A percentile compares a stretch with the other conserved stretches of the same genome.
These are phyloP conservation scores for Xylaria multiplex DNA, from an alignment of 2,329 filamentous ascomycete genomes.

Conservation along the genomic window DNA sequence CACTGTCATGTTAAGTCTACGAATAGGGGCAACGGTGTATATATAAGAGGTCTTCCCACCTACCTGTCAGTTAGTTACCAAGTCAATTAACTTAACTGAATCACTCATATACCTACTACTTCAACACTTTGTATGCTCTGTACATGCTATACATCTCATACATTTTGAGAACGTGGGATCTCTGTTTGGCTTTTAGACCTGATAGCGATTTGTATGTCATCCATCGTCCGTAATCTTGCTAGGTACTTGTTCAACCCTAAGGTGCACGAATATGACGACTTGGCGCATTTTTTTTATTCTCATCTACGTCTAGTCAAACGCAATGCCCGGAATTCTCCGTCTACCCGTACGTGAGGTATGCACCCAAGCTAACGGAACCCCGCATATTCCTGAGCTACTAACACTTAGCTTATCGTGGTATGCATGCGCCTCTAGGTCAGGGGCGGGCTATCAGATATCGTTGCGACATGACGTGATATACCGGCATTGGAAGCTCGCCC, in stretches of 20 bases:
- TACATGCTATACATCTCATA: not conserved
- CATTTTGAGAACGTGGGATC: slow-evolving; percentile 14
- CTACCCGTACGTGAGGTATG: slow-evolving; percentile 16
- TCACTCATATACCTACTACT: too few relatives aligned
- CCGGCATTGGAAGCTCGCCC: slow-evolving; percentile 12
- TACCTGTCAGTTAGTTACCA: too few relatives aligned
- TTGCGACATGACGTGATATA: slow-evolving; percentile 16
- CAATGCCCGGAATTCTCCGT: slow-evolving; percentile 17
- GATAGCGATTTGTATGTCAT: slow-evolving; percentile 18
- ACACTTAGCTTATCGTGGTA: slow-evolving; percentile 21
- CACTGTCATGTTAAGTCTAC: too few relatives aligned
- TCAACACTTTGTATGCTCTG: slow-evolving; percentile 1
- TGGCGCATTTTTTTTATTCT: slow-evolving; percentile 17
- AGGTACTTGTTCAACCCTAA: slow-evolving; percentile 15
- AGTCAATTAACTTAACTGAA: too few relatives aligned
- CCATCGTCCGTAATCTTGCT: slow-evolving; percentile 15
- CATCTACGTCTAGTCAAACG: slow-evolving; percentile 16
- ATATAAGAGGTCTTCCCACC: too few relatives aligned
- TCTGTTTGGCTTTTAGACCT: slow-evolving; percentile 19
- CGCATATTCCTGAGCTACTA: slow-evolving; percentile 13
- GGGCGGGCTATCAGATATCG: slow-evolving; percentile 12
- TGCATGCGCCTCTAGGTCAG: slow-evolving; percentile 8
- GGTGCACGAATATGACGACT: slow-evolving; percentile 17
- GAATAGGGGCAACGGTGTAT: too few relatives aligned
- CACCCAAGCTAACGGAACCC: slow-evolving; percentile 13